Evolutionary conservation across 305 asterid species (phyloP).

Genomic region (Plantago lanceolata): DNA sequence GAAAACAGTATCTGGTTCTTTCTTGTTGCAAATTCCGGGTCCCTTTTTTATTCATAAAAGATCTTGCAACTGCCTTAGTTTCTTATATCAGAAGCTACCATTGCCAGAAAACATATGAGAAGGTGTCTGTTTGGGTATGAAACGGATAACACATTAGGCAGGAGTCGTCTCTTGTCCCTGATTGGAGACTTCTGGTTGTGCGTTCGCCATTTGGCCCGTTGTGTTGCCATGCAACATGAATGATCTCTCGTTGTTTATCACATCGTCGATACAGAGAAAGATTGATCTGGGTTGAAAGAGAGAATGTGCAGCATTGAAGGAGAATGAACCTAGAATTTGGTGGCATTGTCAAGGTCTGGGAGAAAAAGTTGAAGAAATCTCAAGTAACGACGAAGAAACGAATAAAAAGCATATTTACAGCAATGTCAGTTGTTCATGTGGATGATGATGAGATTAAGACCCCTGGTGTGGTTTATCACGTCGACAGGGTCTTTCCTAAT

Average conservation of each 20-base stretch:
- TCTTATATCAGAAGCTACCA: neutral
- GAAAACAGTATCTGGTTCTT: constrained; percentile 6
- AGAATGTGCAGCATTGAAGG: constrained; percentile 12
- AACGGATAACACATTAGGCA: neutral
- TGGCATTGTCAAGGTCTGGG: constrained; percentile 22
- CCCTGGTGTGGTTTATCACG: constrained; percentile 43
- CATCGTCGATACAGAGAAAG: neutral
- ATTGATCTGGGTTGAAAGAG: constrained; percentile 1
- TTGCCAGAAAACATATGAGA: constrained; percentile 2
- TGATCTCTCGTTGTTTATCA: constrained; percentile 12
- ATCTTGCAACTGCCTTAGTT: neutral
- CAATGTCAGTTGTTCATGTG: constrained; percentile 94
- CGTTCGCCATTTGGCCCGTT: neutral
- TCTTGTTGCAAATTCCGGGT: constrained; percentile 19
- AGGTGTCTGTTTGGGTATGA: constrained; percentile 3
- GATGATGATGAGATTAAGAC: constrained; percentile 58
- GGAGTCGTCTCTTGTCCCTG: neutral
- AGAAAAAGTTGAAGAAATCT: constrained; percentile 18
- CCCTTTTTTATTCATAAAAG: neutral
- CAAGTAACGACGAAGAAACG: constrained; percentile 12
- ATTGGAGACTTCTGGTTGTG: neutral
- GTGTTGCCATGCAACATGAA: neutral
- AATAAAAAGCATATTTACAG: constrained; percentile 26
- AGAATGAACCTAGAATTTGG: constrained; percentile 14
- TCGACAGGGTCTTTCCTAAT: constrained; percentile 54